Base-by-base conservation (phyloP, 441 rosid species). In the Gossypium schwendimanii region DNA sequence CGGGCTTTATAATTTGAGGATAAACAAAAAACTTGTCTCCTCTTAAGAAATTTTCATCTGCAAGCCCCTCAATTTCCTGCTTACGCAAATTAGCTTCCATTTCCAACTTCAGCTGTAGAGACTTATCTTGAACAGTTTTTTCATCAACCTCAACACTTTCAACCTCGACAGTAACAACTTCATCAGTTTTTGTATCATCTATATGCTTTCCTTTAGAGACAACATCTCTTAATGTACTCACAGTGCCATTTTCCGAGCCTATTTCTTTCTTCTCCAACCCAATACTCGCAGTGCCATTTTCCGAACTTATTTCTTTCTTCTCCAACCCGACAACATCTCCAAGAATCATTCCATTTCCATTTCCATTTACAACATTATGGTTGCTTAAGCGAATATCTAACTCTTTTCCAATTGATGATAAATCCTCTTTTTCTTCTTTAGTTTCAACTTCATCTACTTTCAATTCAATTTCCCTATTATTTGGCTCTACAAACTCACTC, bases 21-120 rank as follows among this genome's bases (percentile, higher is more conserved):
- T 91, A 89, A 79, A 83, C 87, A 86, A 92, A 92, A 74, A 92
- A 67, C 73, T 84, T 87, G 72, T 74, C 79, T 61, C 87, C 89
- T 73, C 72, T 85, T 0, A 73, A 80, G 55, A 83, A 81, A 68
- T 67, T 82, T 77, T 89, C 88, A 31, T 75, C 83, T 21, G 86
- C 94, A 74, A 85, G 84, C 65, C 68, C 74, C 83, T 82, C 87
- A 75, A 86, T 84, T 63, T 88, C 92, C 72, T 79, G 86, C 75
- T 55, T 84, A 74, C 75, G 81, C 60, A 80, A 76, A 61, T 83
- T 79, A 18, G 63, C 81, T 83, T 87, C 89, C 80, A 73, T 41
- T 80, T 85, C 82, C 74, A 82, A 72, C 79, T 80, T 82, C 55
- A 77, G 54, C 58, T 79, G 82, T 47, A 84, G 33, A 75, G 20